Base-by-base conservation (phyloP, 495 filamentous ascomycete species). In the Penicillium paradoxum region DNA sequence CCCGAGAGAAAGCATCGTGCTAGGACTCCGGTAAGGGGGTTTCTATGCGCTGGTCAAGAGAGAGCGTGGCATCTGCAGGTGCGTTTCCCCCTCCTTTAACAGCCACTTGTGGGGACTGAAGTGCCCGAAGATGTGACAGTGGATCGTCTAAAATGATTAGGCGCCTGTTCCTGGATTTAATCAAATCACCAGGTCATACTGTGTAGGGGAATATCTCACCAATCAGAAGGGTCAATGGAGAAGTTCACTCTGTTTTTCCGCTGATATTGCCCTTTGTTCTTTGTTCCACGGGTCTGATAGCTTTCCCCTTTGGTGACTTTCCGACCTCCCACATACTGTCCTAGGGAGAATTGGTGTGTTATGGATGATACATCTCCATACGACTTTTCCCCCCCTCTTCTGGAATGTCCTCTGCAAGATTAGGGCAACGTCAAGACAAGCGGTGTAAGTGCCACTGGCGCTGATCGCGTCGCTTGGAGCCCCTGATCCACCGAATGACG, bases 61-160 rank as follows among this genome's bases (percentile, higher is more conserved):
- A 65, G 58, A 68, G 67, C 71, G 68, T 73, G 69, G 71, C 66
- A 68, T 62, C 64, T 73, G 68, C 67, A 67, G 65, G 53, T 64
- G 57, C 36, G 46, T 41, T 47, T 22, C 15, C 24, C 52, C 52
- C 58, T 21, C 41, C 62, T 70, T 54, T 54, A 62, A 45, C 54
- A 62, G 65, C 59, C 53, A 60, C 50, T 54, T 65, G 46, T 51
- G 57, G 51, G 51, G 54, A 63, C 64, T 59, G 48, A 45, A 44
- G 57, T 51, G 48, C 53, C 46, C 53, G 59, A 67, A 54, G 69
- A 65, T 68, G 69, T 70, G 69, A 73, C 68, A 70, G 68, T 64
- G 63, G 71, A 70, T 69, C 61, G 59, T 61, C 57, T 57, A 46
- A 60, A 39, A 14, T 47, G 14, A 43, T 53, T 68, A 64, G 56